A percentile compares a stretch with the other conserved stretches of the same genome.
Conservation (phyloP, 306 rosid genomes). For the Vigna angularis region DNA sequence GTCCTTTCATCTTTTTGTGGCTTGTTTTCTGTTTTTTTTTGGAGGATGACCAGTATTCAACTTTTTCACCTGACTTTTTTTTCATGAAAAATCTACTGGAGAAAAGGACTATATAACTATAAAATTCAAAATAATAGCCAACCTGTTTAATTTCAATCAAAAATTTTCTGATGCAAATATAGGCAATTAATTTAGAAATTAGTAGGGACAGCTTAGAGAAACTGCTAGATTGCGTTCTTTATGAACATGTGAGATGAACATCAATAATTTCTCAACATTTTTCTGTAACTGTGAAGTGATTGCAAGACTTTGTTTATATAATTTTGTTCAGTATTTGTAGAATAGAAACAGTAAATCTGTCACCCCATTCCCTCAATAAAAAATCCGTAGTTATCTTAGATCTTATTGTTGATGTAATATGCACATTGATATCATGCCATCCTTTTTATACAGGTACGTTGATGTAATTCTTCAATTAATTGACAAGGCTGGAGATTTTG, state of each 20-base stretch:
- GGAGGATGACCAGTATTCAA: neutral
- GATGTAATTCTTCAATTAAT: constrained; percentile 98
- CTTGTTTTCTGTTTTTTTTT: constrained; percentile 26
- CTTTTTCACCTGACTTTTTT: neutral
- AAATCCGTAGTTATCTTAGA: neutral
- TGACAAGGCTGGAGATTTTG: constrained; percentile 99
- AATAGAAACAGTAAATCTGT: constrained; percentile 4
- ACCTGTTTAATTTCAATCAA: neutral
- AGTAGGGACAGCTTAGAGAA: neutral
- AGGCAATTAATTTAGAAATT: constrained; percentile 2
- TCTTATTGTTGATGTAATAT: neutral
- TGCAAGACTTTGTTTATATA: constrained; percentile 2
- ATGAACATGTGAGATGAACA: neutral
- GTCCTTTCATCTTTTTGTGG: constrained; percentile 27
- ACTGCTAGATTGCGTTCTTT: constrained; percentile 7
- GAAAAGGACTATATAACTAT: neutral
- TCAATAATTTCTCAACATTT: constrained; percentile 13
- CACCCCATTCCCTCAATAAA: neutral
- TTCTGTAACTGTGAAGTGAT: neutral
- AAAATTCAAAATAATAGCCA: constrained; percentile 17
- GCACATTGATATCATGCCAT: constrained; percentile 33
- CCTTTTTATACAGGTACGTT: constrained; percentile 75
- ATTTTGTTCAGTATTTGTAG: constrained; percentile 22
- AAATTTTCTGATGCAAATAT: neutral
- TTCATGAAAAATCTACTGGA: neutral